These are phyloP conservation scores for Jaminaea rosea DNA, from an alignment of 1,284 basidiomycete species.

Conservation along the genomic window DNA sequence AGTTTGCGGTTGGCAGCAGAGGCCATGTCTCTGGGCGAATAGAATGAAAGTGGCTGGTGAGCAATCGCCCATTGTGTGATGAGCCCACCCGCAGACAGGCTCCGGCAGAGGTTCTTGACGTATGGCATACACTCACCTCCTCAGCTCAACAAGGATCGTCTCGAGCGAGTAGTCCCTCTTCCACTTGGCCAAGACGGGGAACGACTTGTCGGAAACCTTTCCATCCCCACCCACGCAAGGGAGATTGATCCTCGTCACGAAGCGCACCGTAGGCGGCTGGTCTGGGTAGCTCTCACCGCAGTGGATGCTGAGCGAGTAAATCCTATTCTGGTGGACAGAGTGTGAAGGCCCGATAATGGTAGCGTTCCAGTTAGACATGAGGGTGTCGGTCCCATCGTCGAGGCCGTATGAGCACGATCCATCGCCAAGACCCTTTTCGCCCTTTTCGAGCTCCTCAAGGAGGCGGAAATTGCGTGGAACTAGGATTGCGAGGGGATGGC, in stretches of 20 bases:
- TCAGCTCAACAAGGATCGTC: conserved; percentile 38
- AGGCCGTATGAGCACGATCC: conserved; percentile 87
- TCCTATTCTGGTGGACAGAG: conserved; percentile 88
- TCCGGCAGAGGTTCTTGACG: not conserved
- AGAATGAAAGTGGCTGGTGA: not conserved
- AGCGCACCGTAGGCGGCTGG: conserved; percentile 65
- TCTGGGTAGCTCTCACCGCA: conserved; percentile 81
- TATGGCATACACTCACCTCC: conserved; percentile 29
- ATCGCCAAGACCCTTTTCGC: conserved; percentile 98
- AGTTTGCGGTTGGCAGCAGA: conserved; percentile 82
- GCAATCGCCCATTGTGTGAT: not conserved
- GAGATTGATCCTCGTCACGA: conserved; percentile 85
- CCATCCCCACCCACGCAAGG: conserved; percentile 81
- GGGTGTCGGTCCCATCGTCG: conserved; percentile 41
- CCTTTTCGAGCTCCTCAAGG: conserved; percentile 86
- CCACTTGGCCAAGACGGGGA: conserved; percentile 41
- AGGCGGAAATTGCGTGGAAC: conserved; percentile 94
- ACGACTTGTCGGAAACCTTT: conserved; percentile 45
- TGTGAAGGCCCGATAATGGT: conserved; percentile 97
- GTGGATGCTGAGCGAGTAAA: conserved; percentile 86
- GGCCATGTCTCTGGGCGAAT: conserved; percentile 75
- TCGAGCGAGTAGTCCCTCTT: conserved; percentile 42
- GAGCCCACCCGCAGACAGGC: not conserved
- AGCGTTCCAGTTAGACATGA: conserved; percentile 95
- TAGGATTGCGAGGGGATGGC: conserved; percentile 47